A percentile compares a stretch with the other conserved stretches of the same genome.
Conservation (phyloP, 1,284 basidiomycete genomes). For the Cutaneotrichosporon curvatum region DNA sequence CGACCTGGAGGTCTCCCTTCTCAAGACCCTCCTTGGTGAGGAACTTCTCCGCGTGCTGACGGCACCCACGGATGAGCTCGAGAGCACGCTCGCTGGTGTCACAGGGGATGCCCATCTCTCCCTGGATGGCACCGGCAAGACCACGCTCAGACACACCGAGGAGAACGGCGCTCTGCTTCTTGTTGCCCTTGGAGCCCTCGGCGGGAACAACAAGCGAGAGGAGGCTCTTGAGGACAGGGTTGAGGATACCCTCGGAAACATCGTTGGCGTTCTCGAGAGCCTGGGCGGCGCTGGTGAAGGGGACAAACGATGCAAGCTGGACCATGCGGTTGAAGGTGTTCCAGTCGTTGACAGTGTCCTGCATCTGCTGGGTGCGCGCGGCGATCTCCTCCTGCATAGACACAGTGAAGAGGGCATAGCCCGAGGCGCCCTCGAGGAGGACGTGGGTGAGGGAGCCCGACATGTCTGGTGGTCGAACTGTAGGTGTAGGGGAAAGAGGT, state of each 20-base stretch:
- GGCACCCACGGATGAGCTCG: conserved; percentile 88
- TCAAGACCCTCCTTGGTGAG: conserved; percentile 61
- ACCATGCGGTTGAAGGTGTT: conserved; percentile 94
- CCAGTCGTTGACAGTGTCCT: conserved; percentile 79
- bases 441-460: conserved; percentile 62
- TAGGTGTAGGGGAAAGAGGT: neutral
- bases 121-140: conserved; percentile 74
- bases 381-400: conserved; percentile 86
- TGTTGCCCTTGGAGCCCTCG: conserved; percentile 52
- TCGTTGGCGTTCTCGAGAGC: conserved; percentile 96
- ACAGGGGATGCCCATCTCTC: conserved; percentile 69
- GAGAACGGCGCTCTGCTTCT: conserved; percentile 60
- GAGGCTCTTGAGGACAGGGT: conserved; percentile 76
- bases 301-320: conserved; percentile 80
- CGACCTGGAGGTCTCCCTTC: conserved; percentile 79
- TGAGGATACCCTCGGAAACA: conserved; percentile 90
- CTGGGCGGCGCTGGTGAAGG: conserved; percentile 91
- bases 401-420: conserved; percentile 89
- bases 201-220: conserved; percentile 83
- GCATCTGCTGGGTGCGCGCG: conserved; percentile 70
- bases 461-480: conserved; percentile 26
- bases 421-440: conserved; percentile 90
- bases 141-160: conserved; percentile 77
- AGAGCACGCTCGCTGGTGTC: conserved; percentile 79
- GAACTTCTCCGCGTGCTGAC: conserved; percentile 85